Base-by-base conservation (phyloP, 441 rosid genomes). In the Corymbia calophylla region DNA sequence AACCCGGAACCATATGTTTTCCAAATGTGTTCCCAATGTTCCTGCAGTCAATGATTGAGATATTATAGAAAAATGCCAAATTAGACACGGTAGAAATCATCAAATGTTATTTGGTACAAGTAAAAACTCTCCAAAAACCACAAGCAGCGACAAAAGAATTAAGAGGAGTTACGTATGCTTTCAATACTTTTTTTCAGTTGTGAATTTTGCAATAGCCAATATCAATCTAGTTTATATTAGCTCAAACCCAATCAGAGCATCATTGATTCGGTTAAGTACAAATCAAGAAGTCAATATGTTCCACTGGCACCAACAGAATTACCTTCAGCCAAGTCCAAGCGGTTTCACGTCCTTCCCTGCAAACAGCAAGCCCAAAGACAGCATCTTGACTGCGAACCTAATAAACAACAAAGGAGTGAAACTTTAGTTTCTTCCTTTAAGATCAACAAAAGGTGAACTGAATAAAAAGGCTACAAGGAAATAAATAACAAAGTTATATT, bases 311-410 rank as follows among this genome's bases (percentile, higher is more conserved):
- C 3, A 13, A 35, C n/a, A 60, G 44, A 73, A 31, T 87, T 92
- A 96, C 98, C 97, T 93, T 92, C 88, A 97, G 93, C 99, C 99
- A 97, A 87, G 89, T 92, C 99, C 99, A 97, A 62, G 99, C 98
- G 47, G 93, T 95, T 94, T 97, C 99, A 89, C 98, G 95, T 80
- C 99, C 99, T 95, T 97, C 97, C 90, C 91, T 91, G 51, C 95
- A 90, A 80, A 97, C 96, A 87, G 95, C 92, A 49, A 97, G 95
- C 88, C 96, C 99, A 92, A 77, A 94, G 55, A 95, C 90, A 87
- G 95, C 97, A 92, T 96, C 97, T 94, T 97, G 99, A 92, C 93
- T 93, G 39, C 99, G 98, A 85, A 97, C 99, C 99, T 98, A 68
- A 77, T 23, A n/a, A 44, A 44, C 48, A 77, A 17, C 49, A 77